phyloP scores from a whole-genome alignment of 805 yeast species.

The Metschnikowia drakensbergensis region DNA sequence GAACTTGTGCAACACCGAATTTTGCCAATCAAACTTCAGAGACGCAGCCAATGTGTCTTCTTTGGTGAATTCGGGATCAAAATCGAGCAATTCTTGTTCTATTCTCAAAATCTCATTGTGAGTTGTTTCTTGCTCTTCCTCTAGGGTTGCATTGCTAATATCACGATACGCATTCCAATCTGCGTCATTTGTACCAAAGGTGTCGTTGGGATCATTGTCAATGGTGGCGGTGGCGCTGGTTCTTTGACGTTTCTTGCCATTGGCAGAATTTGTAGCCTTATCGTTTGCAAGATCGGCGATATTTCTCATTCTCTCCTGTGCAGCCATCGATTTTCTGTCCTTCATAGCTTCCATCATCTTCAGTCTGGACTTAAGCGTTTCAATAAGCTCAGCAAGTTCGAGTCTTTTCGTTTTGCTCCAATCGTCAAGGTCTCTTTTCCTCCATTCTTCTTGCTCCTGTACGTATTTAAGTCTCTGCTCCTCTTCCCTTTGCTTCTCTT shows the following conservation, averaged over 20 bases:
- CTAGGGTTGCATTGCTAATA: constrained; percentile 69
- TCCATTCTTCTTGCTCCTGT: constrained; percentile 69
- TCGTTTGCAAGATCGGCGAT: constrained; percentile 84
- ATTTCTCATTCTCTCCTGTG: constrained; percentile 88
- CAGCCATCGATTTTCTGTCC: constrained; percentile 86
- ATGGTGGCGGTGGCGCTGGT: constrained; percentile 53
- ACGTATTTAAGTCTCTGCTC: constrained; percentile 57
- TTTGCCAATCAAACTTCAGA: constrained; percentile 75
- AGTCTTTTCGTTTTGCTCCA: constrained; percentile 76
- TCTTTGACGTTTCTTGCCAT: constrained; percentile 42
- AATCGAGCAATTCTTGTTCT: constrained; percentile 73
- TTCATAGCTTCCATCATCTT: constrained; percentile 72
- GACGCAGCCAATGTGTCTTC: constrained; percentile 79
- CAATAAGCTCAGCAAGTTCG: constrained; percentile 56
- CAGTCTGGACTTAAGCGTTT: constrained; percentile 59
- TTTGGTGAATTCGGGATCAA: constrained; percentile 79
- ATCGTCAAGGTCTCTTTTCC: constrained; percentile 64
- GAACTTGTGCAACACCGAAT: constrained; percentile 74
- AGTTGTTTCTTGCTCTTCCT: constrained; percentile 76
- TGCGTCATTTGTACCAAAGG: constrained; percentile 91
- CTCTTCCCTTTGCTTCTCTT: constrained; percentile 67
- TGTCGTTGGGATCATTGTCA: constrained; percentile 89
- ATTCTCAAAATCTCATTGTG: constrained; percentile 54
- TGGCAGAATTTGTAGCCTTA: constrained; percentile 46
- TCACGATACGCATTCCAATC: constrained; percentile 93